Conservation (phyloP, 1,284 basidiomycete species). For the Marasmius sp. region DNA sequence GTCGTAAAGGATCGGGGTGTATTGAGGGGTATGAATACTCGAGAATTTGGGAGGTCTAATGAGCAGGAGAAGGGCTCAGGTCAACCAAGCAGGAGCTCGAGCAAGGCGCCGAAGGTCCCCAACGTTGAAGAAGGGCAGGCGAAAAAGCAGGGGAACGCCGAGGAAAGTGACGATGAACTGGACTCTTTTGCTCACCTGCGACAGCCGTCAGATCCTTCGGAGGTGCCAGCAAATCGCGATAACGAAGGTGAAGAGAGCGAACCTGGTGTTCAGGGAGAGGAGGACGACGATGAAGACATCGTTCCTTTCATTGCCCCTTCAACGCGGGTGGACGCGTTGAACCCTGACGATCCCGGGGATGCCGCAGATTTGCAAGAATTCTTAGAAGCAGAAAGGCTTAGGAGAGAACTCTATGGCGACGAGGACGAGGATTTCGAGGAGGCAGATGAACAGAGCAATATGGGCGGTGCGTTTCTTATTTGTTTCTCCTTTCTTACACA, state of each 20-base stretch:
- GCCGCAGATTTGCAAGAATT: conserved; percentile 66
- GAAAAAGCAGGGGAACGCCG: conserved; percentile 32
- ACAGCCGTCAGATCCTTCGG: not conserved
- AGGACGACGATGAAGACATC: conserved; percentile 29
- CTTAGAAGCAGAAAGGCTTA: conserved; percentile 55
- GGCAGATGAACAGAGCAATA: conserved; percentile 24
- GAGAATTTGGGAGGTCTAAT: conserved; percentile 47
- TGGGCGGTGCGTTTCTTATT: conserved; percentile 15
- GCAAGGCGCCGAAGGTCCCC: not conserved
- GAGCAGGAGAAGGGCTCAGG: conserved; percentile 19
- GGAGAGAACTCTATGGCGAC: conserved; percentile 47
- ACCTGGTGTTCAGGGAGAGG: conserved; percentile 26
- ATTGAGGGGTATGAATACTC: conserved; percentile 40
- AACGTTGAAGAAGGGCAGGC: conserved; percentile 10
- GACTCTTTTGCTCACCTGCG: conserved; percentile 31
- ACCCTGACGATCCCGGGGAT: conserved; percentile 52
- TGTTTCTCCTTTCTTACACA: not conserved
- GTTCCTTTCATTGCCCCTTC: conserved; percentile 28
- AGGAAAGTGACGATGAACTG: conserved; percentile 40
- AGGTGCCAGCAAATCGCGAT: conserved; percentile 19
- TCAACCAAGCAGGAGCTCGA: conserved; percentile 2
- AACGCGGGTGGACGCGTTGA: conserved; percentile 37
- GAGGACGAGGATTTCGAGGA: conserved; percentile 34
- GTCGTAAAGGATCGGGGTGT: conserved; percentile 70
- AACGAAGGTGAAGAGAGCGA: conserved; percentile 32